Evolutionary conservation across 2,329 filamentous ascomycete genomes (phyloP).

Genomic region (Colletotrichum sp.): DNA sequence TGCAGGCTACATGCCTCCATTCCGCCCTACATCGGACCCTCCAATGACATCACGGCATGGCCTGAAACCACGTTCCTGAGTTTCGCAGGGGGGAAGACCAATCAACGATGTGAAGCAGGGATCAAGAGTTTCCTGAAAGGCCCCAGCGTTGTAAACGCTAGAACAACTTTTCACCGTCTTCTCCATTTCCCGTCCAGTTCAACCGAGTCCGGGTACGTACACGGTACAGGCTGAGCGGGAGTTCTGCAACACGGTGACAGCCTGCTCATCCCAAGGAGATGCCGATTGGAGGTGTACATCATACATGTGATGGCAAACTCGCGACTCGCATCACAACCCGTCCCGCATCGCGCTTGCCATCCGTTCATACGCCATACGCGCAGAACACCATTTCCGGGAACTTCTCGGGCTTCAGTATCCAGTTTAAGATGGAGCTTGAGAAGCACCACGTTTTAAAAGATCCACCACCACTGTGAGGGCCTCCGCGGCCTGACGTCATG

Average conservation of each 20-base stretch:
- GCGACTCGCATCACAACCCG: slow-evolving; percentile 1
- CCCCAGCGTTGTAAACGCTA: slow-evolving; percentile 3
- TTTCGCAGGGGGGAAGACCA: background rate
- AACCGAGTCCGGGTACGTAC: background rate
- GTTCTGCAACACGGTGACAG: background rate
- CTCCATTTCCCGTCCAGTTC: background rate
- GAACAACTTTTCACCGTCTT: slow-evolving; percentile 16
- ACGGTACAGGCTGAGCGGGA: background rate
- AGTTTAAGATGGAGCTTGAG: background rate
- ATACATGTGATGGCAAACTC: slow-evolving; percentile 5
- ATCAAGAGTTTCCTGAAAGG: background rate
- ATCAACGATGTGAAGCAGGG: slow-evolving; percentile 8
- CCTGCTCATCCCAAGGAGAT: background rate
- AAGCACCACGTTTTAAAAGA: slow-evolving; percentile 7
- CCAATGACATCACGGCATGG: slow-evolving; percentile 18
- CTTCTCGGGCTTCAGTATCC: slow-evolving; percentile 10
- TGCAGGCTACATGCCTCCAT: slow-evolving; percentile 21
- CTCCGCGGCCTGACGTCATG: slow-evolving; percentile 13
- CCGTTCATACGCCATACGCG: background rate
- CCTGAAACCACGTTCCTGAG: slow-evolving; percentile 22
- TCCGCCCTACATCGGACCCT: slow-evolving; percentile 11
- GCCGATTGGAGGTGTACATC: background rate
- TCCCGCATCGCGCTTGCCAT: background rate
- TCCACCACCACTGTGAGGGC: background rate
- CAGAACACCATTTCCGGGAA: background rate